These are phyloP conservation scores for Candida easanensis DNA, from an alignment of 805 yeast genomes.

Conservation along the genomic window DNA sequence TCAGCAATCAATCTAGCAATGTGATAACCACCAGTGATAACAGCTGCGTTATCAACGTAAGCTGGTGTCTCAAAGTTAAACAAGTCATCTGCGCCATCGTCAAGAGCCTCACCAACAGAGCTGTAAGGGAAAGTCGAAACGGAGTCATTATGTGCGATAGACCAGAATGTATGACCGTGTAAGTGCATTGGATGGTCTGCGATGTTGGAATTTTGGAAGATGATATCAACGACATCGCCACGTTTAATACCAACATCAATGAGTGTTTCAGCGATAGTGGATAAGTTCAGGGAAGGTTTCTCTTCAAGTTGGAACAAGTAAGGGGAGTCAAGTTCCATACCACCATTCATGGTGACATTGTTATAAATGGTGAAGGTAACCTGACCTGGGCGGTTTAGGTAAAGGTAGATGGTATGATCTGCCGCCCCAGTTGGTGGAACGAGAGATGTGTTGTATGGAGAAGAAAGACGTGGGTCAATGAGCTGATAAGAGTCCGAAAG, in stretches of 20 bases:
- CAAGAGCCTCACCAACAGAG: constrained; percentile 29
- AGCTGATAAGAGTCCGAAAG: constrained; percentile 17
- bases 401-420: constrained; percentile 30
- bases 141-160: constrained; percentile 27
- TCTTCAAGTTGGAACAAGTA: constrained; percentile 25
- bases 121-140: constrained; percentile 26
- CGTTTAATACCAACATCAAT: constrained; percentile 19
- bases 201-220: constrained; percentile 29
- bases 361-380: constrained; percentile 30
- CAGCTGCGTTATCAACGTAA: constrained; percentile 19
- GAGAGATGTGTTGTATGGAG: constrained; percentile 20
- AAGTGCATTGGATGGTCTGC: constrained; percentile 36
- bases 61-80: constrained; percentile 27
- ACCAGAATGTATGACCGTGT: constrained; percentile 35
- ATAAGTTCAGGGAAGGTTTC: constrained; percentile 7
- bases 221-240: constrained; percentile 34
- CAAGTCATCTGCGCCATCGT: constrained; percentile 17
- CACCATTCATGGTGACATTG: constrained; percentile 19
- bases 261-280: constrained; percentile 11
- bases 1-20: constrained; percentile 33
- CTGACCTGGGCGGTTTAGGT: constrained; percentile 31
- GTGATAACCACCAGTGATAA: constrained; percentile 33
- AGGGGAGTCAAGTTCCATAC: constrained; percentile 31
- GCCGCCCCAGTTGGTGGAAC: constrained; percentile 20
- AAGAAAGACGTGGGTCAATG: constrained; percentile 16